Conservation (phyloP, 2,329 filamentous ascomycete genomes). For the Beauveria rudraprayagi region DNA sequence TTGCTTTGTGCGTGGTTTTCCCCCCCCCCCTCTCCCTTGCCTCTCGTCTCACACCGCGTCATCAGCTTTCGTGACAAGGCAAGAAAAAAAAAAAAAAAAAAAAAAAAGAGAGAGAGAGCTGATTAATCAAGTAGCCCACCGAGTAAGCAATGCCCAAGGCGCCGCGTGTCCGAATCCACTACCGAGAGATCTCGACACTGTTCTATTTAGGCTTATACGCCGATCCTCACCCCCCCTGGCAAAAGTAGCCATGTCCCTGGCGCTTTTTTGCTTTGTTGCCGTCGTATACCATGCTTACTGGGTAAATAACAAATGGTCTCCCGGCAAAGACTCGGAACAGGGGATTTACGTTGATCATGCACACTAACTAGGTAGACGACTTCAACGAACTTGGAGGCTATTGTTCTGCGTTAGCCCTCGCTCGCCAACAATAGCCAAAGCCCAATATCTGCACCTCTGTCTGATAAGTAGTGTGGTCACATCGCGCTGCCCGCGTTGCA, state of each 20-base stretch:
- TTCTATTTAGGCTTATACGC: neutral
- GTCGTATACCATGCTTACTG: neutral
- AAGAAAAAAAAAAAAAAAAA: no score
- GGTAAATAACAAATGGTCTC: no score
- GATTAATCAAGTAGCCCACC: neutral
- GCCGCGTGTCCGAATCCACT: neutral
- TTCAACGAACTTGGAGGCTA: no score
- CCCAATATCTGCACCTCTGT: neutral
- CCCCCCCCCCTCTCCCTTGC: no score
- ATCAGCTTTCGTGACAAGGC: no score
- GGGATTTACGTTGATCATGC: no score
- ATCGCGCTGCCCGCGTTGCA: neutral
- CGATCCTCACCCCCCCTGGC: constrained; percentile 2
- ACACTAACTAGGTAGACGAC: neutral
- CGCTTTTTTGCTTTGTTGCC: neutral
- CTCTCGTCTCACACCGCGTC: no score
- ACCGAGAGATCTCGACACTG: neutral
- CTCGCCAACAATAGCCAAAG: neutral
- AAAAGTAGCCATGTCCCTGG: no score
- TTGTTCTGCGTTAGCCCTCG: no score
- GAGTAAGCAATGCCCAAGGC: neutral
- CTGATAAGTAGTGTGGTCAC: neutral
- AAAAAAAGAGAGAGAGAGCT: no score
- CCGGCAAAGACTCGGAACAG: no score
- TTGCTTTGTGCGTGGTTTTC: no score